Percentiles rank a stretch among this genome's conserved stretches.
Evolutionary conservation across 2,329 filamentous ascomycete genomes (phyloP).

Genomic region (Alternaria metachromatica): DNA sequence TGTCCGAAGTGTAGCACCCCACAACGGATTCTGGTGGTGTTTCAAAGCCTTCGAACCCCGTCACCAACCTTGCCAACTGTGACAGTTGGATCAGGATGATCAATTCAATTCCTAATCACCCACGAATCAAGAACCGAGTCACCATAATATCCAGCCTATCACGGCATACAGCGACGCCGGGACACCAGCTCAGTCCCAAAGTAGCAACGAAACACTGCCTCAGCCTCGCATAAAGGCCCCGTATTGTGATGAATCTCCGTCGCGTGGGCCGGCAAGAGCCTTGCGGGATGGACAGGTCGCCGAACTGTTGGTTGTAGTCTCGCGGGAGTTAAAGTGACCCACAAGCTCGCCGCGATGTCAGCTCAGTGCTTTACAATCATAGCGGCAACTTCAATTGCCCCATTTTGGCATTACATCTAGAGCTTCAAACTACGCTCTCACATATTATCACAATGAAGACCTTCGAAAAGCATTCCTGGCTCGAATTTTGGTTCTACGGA

Average conservation of each 20-base stretch:
- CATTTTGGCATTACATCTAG: neutral
- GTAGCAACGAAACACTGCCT: neutral
- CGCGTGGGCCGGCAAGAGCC: neutral
- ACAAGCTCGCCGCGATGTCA: neutral
- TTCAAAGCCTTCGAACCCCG: neutral
- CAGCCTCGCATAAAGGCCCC: neutral
- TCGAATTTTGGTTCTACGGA: neutral
- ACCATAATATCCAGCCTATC: neutral
- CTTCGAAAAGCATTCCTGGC: neutral
- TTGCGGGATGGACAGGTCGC: neutral
- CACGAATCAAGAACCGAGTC: neutral
- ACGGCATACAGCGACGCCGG: neutral
- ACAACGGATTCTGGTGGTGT: neutral
- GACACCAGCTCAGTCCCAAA: neutral
- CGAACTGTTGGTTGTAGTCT: neutral
- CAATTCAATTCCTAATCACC: neutral
- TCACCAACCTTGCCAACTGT: neutral
- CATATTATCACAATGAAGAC: neutral
- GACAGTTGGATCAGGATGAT: neutral
- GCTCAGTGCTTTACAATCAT: neutral
- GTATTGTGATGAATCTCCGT: neutral
- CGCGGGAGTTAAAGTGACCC: neutral
- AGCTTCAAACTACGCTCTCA: neutral
- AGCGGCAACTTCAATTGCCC: neutral
- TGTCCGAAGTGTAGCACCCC: neutral